Percentiles rank a stretch among this genome's conserved stretches.
Conservation (phyloP, 1,139 yeast genomes). For the Saccharomycopsis hybrid region DNA sequence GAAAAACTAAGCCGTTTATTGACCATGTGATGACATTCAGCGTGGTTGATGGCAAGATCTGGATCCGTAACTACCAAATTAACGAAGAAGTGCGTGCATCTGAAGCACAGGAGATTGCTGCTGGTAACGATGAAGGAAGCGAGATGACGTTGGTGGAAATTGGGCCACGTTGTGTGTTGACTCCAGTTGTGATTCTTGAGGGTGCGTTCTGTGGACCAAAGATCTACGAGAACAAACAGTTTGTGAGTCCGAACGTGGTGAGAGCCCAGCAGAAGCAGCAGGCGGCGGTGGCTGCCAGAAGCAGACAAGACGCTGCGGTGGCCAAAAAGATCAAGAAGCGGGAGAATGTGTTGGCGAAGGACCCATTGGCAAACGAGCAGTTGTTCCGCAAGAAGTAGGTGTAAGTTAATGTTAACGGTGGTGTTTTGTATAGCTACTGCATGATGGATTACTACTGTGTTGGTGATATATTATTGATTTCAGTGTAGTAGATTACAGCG, state of each 20-base stretch:
- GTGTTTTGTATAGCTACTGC: no score
- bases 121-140: constrained; percentile 29
- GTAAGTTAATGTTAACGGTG: no score
- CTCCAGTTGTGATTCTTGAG: constrained; percentile 85
- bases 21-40: constrained; percentile 94
- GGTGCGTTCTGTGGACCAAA: constrained; percentile 98
- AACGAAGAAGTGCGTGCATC: constrained; percentile 51
- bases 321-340: constrained; percentile 71
- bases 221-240: constrained; percentile 93
- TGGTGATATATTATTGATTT: no score
- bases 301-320: constrained; percentile 74
- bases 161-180: constrained; percentile 94
- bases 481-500: no score
- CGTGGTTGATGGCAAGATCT: constrained; percentile 86
- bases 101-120: constrained; percentile 42
- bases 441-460: no score
- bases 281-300: constrained; percentile 72
- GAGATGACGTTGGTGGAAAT: constrained; percentile 78
- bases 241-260: constrained; percentile 90
- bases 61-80: constrained; percentile 95
- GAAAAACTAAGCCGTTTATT: constrained; percentile 88
- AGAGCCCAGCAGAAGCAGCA: constrained; percentile 83
- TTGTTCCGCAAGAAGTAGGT: constrained; percentile 48
- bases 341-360: constrained; percentile 67
- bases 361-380: constrained; percentile 78